phyloP scores from a whole-genome alignment of 176 grass and related monocot genomes.

The Phoenix roebelenii region DNA sequence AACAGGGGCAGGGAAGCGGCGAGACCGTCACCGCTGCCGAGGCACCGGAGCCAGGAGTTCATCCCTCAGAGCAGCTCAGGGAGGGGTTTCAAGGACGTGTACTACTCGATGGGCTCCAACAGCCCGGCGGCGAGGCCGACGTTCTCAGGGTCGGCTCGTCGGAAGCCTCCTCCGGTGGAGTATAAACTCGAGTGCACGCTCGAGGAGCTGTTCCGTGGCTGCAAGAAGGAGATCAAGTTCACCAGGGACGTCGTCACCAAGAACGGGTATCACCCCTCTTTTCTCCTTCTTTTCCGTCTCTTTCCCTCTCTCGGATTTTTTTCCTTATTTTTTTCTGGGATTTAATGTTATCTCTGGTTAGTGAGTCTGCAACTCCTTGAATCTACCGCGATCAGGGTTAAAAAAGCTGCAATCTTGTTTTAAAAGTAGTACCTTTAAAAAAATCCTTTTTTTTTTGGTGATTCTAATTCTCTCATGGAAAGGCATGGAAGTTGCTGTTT shows the following conservation, averaged over 20 bases:
- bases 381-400: too few species aligned
- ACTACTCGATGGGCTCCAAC: conserved; percentile 16
- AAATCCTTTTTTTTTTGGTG: too few species aligned
- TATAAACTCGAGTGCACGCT: conserved; percentile 80
- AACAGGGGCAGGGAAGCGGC: too few species aligned
- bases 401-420: too few species aligned
- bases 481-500: too few species aligned
- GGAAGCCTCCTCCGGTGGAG: conserved; percentile 72
- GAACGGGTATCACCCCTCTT: conserved; percentile 56
- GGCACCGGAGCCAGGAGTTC: conserved; percentile 34
- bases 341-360: too few species aligned
- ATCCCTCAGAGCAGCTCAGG: conserved; percentile 24
- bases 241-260: conserved; percentile 66
- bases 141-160: conserved; percentile 64
- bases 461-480: too few species aligned
- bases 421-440: too few species aligned
- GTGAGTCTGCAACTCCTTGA: too few species aligned
- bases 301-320: too few species aligned
- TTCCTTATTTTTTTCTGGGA: too few species aligned
- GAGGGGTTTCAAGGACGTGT: conserved; percentile 49
- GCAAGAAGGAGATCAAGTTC: conserved; percentile 85
- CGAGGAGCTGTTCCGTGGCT: conserved; percentile 82
- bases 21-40: conserved; percentile 16
- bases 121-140: conserved; percentile 35
- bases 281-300: too few species aligned